These are phyloP conservation scores for Salvia rosmarinus DNA, from an alignment of 257 asterid genomes.

Conservation along the genomic window DNA sequence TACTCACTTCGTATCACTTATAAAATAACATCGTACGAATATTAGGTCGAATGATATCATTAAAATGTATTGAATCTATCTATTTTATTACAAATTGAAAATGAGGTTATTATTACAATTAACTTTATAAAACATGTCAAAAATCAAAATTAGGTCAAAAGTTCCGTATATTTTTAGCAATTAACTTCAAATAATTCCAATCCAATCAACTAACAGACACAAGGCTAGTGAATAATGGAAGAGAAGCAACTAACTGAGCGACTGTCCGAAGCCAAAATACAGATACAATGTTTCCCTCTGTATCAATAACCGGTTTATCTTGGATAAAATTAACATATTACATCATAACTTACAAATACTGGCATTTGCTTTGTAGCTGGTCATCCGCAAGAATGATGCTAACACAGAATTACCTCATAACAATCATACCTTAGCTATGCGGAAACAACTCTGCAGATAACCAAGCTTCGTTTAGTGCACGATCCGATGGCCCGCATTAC, in stretches of 20 bases:
- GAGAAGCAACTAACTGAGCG: constrained; percentile 12
- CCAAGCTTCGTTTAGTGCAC: not conserved
- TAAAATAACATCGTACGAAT: too few species aligned
- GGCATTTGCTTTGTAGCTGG: constrained; percentile 9
- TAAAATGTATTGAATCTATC: too few species aligned
- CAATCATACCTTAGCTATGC: constrained; percentile 4
- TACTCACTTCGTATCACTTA: too few species aligned
- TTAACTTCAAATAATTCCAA: not conserved
- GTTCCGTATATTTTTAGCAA: too few species aligned
- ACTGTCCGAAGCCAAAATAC: constrained; percentile 33
- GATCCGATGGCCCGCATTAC: not conserved
- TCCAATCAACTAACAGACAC: not conserved
- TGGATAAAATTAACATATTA: constrained; percentile 26
- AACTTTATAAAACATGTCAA: too few species aligned
- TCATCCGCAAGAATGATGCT: constrained; percentile 27
- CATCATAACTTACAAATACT: constrained; percentile 27
- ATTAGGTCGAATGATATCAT: too few species aligned
- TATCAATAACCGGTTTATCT: constrained; percentile 30
- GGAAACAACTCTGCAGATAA: not conserved
- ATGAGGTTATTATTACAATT: too few species aligned
- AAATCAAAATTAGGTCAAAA: too few species aligned
- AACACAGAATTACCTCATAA: constrained; percentile 26
- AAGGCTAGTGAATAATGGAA: constrained; percentile 22
- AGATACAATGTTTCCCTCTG: constrained; percentile 37
- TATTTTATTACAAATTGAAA: too few species aligned